Evolutionary conservation across 257 asterid species (phyloP), one percentile per base, ranked within the genome.

Genomic region (Ligustrum vulgare): DNA sequence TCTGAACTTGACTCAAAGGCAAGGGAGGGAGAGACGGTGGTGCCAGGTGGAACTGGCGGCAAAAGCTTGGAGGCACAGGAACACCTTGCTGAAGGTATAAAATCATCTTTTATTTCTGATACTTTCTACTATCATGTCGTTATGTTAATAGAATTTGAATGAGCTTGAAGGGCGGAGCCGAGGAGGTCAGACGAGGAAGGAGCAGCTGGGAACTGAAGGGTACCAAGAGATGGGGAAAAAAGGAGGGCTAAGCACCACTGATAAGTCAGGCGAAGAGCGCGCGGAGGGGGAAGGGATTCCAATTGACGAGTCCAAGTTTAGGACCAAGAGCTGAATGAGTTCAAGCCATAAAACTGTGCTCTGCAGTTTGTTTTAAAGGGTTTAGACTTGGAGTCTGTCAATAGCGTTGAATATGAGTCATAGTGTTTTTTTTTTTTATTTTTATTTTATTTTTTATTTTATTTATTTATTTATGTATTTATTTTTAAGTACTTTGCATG

Each of bases 51-150:
- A 34, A 87, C 91, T 39, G 91, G 91, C 37, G 91, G 90, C 9
- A 87, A 84, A 39, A 85, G 87, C 76, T 86, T 89, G 1, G 87
- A 84, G 83, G 94, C 89, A 2, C 94, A 89, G 41, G 84, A 89
- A n/a, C 89, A 83, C 84, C 91, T 89, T 51, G 91, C 94, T 33
- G 89, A 87, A 75, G 92, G 92, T 81, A 39, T n/a, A n/a, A n/a
- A n/a, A n/a, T n/a, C n/a, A n/a, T n/a, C n/a, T 39, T 33, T 33
- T 33, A 1, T 33, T 33, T 33, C 34, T 33, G 34, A 2, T 39
- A 3, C 12, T 39, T 39, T 0, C 23, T 34, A 25, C 20, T 34
- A 0, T 60, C 3, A 9, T 8, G 23, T 64, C 10, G 33, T 22
- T 41, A 8, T n/a, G n/a, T n/a, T 33, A 23, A 67, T 9, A 65